Evolutionary conservation across 306 rosid genomes (phyloP), one percentile per base, ranked within the genome.

Genomic region (Citrullus amarus): DNA sequence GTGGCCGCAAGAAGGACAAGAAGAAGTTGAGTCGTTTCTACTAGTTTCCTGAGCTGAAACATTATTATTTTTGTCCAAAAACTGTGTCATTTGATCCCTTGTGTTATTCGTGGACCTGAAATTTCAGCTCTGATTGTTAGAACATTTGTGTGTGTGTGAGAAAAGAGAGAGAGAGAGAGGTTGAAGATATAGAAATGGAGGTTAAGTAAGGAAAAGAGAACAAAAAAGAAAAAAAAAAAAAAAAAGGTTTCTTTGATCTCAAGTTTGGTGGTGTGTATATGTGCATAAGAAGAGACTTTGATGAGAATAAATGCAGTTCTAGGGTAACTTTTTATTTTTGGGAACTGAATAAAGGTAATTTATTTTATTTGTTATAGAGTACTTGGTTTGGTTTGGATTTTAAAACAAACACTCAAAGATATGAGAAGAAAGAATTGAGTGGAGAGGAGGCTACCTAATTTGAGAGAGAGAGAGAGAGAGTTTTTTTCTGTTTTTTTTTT

Each of bases 371-470:
- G 57, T 34, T 14, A 34, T 7, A 66, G 22, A 50, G 55, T 9
- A 46, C 2, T 25, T 67, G 8, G 51, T 69, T 43, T 70, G 34
- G 36, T 61, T 61, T 61, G 67, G 67, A 70, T 25, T 70, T 70
- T 70, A 44, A 68, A 68, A 41, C 34, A 39, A 68, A 68, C 74
- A 68, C 74, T 68, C 74, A 68, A 70, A 70, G 76, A 70, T 30
- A 61, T 61, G 41, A 61, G 76, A 48, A 28, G 59, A 72, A 25
- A 72, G 60, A 50, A 73, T 51, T 73, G 60, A 51, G 77, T 73
- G 77, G 61, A 73, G 77, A 73, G 38, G 77, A 53, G 60, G 77
- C 46, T 73, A 73, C 77, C 77, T 73, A 72, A 72, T 72, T 7
- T 72, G 4, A 50, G 57, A 53, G 57, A 15, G 56, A 51, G 56